phyloP scores from a whole-genome alignment of 257 asterid species.

The Ophiorrhiza pumila region DNA sequence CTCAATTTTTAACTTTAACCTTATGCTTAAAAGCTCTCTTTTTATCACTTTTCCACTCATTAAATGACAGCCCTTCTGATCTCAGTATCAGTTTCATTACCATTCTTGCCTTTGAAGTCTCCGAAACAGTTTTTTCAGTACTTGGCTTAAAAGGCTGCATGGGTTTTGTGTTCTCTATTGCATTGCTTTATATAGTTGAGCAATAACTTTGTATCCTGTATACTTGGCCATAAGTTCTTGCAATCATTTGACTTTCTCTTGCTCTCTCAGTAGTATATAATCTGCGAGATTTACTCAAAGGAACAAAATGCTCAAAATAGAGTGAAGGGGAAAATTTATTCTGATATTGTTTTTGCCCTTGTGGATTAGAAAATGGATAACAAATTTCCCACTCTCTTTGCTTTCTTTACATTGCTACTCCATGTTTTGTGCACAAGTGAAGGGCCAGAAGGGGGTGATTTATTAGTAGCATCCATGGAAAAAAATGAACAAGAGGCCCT shows the following conservation, averaged over 20 bases:
- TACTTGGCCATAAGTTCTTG: background rate
- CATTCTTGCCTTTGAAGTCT: background rate
- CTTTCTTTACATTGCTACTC: constrained; percentile 6
- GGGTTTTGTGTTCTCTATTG: background rate
- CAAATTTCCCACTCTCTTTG: background rate
- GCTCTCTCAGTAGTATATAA: background rate
- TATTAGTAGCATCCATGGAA: constrained; percentile 25
- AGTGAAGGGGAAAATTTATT: background rate
- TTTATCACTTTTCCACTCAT: background rate
- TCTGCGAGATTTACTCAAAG: background rate
- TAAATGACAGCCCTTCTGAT: background rate
- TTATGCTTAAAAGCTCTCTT: background rate
- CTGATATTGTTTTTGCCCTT: background rate
- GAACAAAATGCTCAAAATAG: background rate
- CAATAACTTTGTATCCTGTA: too few relatives aligned
- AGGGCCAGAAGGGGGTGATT: constrained; percentile 17
- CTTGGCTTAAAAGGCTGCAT: background rate
- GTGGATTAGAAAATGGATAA: background rate
- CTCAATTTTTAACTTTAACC: background rate
- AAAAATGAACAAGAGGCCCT: constrained; percentile 27
- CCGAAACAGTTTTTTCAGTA: background rate
- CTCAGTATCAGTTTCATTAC: background rate
- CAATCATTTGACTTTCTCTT: background rate
- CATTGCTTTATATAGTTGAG: background rate
- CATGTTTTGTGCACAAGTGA: constrained; percentile 6